These are phyloP conservation scores for Aspergillus sp. DNA, from an alignment of 2,329 filamentous ascomycete genomes.

Conservation along the genomic window DNA sequence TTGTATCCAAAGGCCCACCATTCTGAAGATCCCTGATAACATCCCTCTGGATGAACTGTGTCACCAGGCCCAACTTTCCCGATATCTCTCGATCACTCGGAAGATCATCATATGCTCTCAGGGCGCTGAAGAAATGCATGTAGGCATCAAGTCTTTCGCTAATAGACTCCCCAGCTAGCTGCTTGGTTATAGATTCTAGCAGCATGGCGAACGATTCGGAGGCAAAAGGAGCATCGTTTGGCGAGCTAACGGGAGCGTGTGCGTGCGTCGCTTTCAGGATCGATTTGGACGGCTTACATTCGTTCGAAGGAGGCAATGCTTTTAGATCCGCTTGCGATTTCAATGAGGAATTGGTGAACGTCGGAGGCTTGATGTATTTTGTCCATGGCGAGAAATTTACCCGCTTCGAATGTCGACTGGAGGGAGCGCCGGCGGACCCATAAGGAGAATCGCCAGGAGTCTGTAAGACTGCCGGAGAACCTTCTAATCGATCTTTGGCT, in stretches of 20 bases:
- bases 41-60: slow-evolving; percentile 80
- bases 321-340: slow-evolving; percentile 41
- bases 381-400: slow-evolving; percentile 60
- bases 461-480: slow-evolving; percentile 26
- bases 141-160: slow-evolving; percentile 80
- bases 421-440: slow-evolving; percentile 28
- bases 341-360: slow-evolving; percentile 21
- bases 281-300: slow-evolving; percentile 58
- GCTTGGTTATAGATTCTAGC: slow-evolving; percentile 77
- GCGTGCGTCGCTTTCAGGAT: slow-evolving; percentile 70
- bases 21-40: slow-evolving; percentile 58
- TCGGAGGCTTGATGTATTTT: slow-evolving; percentile 48
- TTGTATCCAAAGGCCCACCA: slow-evolving; percentile 56
- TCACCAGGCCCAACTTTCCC: slow-evolving; percentile 70
- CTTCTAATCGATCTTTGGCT: slow-evolving; percentile 34
- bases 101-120: slow-evolving; percentile 77
- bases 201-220: slow-evolving; percentile 66
- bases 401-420: slow-evolving; percentile 46
- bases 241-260: slow-evolving; percentile 37
- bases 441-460: slow-evolving; percentile 42
- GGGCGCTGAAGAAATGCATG: slow-evolving; percentile 66
- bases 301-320: slow-evolving; percentile 44
- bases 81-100: slow-evolving; percentile 69
- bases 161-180: slow-evolving; percentile 70
- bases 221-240: slow-evolving; percentile 42